Evolutionary conservation across 441 rosid species (phyloP).

Genomic region (Arabidopsis hybrid): DNA sequence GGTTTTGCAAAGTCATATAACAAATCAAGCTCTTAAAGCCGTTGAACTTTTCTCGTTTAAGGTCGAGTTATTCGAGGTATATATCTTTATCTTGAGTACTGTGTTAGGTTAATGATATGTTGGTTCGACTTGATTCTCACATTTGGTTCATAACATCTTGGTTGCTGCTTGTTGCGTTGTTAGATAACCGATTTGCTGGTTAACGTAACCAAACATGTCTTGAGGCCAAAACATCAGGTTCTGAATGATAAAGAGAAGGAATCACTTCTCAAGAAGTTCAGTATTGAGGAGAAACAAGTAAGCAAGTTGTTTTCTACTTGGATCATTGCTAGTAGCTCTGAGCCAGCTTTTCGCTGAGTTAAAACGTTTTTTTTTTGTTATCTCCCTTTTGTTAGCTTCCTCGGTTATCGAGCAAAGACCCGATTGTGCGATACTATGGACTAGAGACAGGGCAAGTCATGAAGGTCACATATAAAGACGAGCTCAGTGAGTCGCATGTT

Average conservation of each 20-base stretch:
- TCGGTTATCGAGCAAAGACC: conserved; percentile 65
- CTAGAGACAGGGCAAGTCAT: conserved; percentile 84
- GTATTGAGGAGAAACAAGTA: conserved; percentile 85
- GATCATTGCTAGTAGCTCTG: conserved; percentile 5
- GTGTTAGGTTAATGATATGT: background rate
- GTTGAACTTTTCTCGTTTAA: conserved; percentile 70
- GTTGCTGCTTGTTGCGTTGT: conserved; percentile 17
- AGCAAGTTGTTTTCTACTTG: background rate
- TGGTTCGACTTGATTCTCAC: conserved; percentile 8
- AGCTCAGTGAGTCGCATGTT: conserved; percentile 62
- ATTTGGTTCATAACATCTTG: conserved; percentile 10
- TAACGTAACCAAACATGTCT: conserved; percentile 85
- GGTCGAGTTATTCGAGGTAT: conserved; percentile 89
- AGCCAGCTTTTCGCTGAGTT: background rate
- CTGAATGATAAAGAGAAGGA: conserved; percentile 69
- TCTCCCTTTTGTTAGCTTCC: conserved; percentile 62
- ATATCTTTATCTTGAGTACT: background rate
- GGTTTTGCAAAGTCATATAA: conserved; percentile 68
- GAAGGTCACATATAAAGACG: conserved; percentile 65
- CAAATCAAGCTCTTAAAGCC: conserved; percentile 79
- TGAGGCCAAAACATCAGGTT: conserved; percentile 75
- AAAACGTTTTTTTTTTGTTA: background rate
- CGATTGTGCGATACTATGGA: conserved; percentile 74
- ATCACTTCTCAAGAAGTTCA: conserved; percentile 65
- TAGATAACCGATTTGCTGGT: conserved; percentile 83